Evolutionary conservation across 164 flowering plant species (phyloP).

Genomic region (Paratinospora sagittata): DNA sequence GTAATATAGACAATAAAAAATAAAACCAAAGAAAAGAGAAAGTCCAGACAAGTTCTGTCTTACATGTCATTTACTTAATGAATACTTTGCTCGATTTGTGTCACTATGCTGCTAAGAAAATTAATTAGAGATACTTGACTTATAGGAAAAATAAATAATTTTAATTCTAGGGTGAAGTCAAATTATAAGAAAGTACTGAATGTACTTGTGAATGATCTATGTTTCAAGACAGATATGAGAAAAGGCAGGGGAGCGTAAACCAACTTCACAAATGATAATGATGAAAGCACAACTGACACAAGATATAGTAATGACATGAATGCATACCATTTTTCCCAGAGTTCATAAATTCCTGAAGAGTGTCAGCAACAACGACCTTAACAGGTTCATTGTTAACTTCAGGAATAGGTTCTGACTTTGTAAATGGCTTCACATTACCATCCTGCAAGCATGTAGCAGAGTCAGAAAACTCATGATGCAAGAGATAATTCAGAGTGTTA

Average conservation of each 20-base stretch:
- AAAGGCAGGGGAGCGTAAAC: neutral
- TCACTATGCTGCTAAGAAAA: no score
- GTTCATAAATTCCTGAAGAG: conserved; percentile 66
- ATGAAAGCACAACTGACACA: neutral
- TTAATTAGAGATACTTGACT: neutral
- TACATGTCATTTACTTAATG: no score
- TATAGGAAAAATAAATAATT: neutral
- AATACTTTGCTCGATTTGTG: no score
- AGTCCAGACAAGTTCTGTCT: no score
- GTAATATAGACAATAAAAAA: no score
- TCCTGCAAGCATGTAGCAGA: conserved; percentile 41
- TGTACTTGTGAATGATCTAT: neutral
- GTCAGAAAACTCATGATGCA: neutral
- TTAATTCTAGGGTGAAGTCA: neutral
- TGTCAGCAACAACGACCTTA: conserved; percentile 90
- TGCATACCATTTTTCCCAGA: conserved; percentile 84
- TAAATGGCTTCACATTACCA: conserved; percentile 48
- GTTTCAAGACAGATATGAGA: neutral
- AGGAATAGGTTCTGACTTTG: conserved; percentile 82
- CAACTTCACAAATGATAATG: neutral
- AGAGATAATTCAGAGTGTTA: neutral
- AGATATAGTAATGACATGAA: no score
- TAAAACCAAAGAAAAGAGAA: no score
- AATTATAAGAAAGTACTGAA: neutral
- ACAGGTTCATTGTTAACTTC: conserved; percentile 83